Base-by-base conservation (phyloP, 2,329 filamentous ascomycete species). In the Seiridium cupressi region DNA sequence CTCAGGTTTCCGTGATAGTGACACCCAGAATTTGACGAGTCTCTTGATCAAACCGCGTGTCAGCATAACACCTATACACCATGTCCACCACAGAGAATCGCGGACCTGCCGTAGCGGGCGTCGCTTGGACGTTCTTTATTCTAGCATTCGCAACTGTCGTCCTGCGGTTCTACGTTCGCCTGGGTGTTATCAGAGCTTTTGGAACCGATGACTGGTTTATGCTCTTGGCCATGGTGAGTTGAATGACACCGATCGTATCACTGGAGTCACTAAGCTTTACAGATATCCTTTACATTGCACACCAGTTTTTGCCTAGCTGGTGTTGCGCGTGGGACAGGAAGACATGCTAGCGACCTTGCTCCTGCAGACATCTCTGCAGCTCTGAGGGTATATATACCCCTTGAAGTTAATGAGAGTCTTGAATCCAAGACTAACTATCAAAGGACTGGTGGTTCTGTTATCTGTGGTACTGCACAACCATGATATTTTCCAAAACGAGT, bases 391-490 rank as follows among this genome's bases (percentile, higher is more conserved):
- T 38, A 26, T 57, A 26, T 10, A 7, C 5, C 36, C 26, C 51
- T 11, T 10, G 11, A 11, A 3, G 5, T 13, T 5, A 36, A 44
- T n/a, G 36, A 32, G 1, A 26, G 18, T 26, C 18, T 26, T 55
- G 35, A n/a, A 7, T 32, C 35, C 10, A 18, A 31, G 13, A 11
- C 36, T 7, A 42, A 5, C 10, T 8, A 26, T 26, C 18, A 48
- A n/a, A n/a, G 11, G 7, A n/a, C 54, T 68, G 66, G 66, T 68
- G 60, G 55, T 60, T 65, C 35, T 67, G 65, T 54, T 68, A 68
- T 34, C 18, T 68, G 5, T 62, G 51, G 31, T 69, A 69, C 59
- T 62, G 60, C 44, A 42, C 58, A 5, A 64, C 62, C 31, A 68
- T 67, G 64, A 64, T 68, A 36, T 38, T 49, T 3, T 66, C 63